Evolutionary conservation across 2,329 filamentous ascomycete genomes (phyloP), one percentile per base, ranked within the genome.

Genomic region (Geosmithia putterillii): DNA sequence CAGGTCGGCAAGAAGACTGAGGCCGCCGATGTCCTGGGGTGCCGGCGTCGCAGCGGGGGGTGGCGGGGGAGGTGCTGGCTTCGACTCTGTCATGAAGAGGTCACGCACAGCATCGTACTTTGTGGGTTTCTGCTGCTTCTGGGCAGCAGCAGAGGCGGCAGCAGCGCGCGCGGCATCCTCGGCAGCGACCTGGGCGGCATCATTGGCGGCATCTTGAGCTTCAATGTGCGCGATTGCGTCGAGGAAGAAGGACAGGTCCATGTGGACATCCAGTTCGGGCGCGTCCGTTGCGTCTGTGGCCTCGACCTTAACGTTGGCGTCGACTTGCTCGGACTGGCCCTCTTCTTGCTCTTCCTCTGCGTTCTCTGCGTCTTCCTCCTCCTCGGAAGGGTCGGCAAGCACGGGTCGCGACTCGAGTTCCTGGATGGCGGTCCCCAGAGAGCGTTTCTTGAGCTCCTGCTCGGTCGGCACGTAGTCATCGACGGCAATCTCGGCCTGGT

Each of bases 41-140:
- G 51, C 45, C 2, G 45, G 21, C 25, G 42, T 15, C 5, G 19
- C 42, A n/a, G n/a, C n/a, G n/a, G n/a, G n/a, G n/a, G n/a, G n/a
- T 4, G 12, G 17, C 28, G 57, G 55, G 10, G 53, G 42, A 15
- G 57, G 45, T 5, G 50, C 49, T 18, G 62, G 59, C 44, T 58
- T 61, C 7, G 59, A 55, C 43, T 61, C 54, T 12, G 42, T 28
- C 19, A 60, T 61, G 47, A 67, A 67, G 23, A 67, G 59, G 45
- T 67, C 65, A n/a, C 57, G 49, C 23, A 59, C 54, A n/a, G 57
- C 56, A 38, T 59, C 57, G 40, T 59, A 59, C 5, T 45, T 45
- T 18, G 51, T 42, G 14, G 42, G 23, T 42, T 50, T 51, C 28
- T 7, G 28, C 28, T 4, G 28, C 23, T 6, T 6, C 23, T 25